Evolutionary conservation across 2,329 filamentous ascomycete genomes (phyloP).

Genomic region (Alternaria longipes): DNA sequence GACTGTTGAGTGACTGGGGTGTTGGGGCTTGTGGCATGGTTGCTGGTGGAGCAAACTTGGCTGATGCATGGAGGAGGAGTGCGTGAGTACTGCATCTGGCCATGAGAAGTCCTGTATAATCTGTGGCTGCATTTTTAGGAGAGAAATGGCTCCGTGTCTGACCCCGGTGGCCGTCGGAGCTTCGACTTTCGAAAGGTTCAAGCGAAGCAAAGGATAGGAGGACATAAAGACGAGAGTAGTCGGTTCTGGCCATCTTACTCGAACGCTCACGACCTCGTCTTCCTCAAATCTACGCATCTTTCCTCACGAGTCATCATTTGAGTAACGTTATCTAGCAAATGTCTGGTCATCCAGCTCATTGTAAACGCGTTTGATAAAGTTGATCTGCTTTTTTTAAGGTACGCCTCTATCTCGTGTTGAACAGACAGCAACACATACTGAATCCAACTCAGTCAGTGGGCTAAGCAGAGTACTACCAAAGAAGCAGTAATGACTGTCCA

Average conservation of each 20-base stretch:
- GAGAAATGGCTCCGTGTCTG: neutral
- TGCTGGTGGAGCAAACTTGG: constrained; percentile 54
- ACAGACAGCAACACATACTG: neutral
- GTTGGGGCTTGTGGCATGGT: constrained; percentile 68
- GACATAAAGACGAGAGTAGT: no score
- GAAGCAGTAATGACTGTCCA: neutral
- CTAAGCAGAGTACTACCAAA: neutral
- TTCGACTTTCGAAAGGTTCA: no score
- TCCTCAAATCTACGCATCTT: neutral
- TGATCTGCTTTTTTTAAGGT: neutral
- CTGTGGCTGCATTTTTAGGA: neutral
- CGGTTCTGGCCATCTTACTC: no score
- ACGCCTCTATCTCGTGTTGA: neutral
- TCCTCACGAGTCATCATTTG: neutral
- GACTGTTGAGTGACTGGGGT: constrained; percentile 65
- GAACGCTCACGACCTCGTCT: no score
- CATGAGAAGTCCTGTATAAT: no score
- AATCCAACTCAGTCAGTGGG: neutral
- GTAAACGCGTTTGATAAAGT: neutral
- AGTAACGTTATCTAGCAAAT: neutral
- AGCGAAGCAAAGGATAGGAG: no score
- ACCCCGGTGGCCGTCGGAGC: no score
- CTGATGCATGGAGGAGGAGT: constrained; percentile 57
- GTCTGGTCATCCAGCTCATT: neutral
- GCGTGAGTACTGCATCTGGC: constrained; percentile 18